phyloP scores from a whole-genome alignment of 768 basidiomycete genomes.

The Ramaria sp. region DNA sequence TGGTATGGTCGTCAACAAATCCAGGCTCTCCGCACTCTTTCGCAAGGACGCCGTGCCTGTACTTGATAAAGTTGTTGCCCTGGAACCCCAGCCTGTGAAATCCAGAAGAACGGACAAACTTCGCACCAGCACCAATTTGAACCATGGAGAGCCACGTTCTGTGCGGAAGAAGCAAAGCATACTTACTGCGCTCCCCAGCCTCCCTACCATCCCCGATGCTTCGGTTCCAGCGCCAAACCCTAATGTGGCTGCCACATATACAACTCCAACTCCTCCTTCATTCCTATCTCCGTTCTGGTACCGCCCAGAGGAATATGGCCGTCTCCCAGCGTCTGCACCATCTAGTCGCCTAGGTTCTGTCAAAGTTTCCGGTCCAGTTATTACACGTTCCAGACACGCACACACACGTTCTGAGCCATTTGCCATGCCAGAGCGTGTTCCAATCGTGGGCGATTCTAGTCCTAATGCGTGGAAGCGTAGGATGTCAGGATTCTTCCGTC shows the following conservation, averaged over 20 bases:
- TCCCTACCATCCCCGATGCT: constrained; percentile 4
- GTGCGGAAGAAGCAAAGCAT: neutral
- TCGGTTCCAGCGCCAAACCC: neutral
- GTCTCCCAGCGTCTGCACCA: constrained; percentile 1
- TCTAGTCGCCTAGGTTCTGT: neutral
- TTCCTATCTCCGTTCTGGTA: constrained; percentile 10
- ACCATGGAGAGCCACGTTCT: neutral
- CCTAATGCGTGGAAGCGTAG: neutral
- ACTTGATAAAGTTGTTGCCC: neutral
- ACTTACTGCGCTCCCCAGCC: neutral
- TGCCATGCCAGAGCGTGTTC: neutral
- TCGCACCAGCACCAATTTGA: neutral
- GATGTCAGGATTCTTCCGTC: constrained; percentile 6
- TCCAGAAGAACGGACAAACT: neutral
- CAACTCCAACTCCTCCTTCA: constrained; percentile 6
- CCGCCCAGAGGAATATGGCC: constrained; percentile 2
- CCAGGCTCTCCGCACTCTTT: constrained; percentile 6
- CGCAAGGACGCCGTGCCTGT: constrained; percentile 9
- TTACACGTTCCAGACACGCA: neutral
- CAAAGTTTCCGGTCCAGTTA: neutral
- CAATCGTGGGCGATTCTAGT: neutral
- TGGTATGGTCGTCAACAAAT: constrained; percentile 8
- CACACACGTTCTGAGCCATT: constrained; percentile 4
- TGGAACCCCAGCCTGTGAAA: neutral
- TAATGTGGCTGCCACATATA: neutral